Conservation (phyloP, 441 rosid genomes). For the Raphanus hybrid region DNA sequence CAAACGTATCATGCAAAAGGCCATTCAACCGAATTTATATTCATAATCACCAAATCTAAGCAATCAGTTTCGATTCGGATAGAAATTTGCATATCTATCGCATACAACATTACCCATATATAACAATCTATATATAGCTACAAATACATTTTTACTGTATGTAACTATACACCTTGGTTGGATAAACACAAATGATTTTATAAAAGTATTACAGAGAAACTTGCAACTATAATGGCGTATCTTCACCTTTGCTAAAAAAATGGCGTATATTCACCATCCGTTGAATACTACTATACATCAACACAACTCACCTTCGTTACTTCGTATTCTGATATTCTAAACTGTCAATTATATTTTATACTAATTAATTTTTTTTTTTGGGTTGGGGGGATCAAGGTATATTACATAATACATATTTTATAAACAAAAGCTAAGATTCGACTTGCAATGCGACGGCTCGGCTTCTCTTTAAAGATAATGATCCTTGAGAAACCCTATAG, state of each 20-base stretch:
- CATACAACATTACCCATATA: neutral
- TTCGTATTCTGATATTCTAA: conserved; percentile 8
- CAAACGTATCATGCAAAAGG: too few species aligned
- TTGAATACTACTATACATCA: conserved; percentile 10
- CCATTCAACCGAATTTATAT: too few species aligned
- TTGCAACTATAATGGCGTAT: conserved; percentile 30
- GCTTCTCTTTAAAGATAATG: conserved; percentile 48
- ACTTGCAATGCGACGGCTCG: conserved; percentile 89
- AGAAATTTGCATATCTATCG: neutral
- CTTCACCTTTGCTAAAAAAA: neutral
- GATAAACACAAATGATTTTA: conserved; percentile 2
- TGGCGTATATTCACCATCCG: conserved; percentile 20
- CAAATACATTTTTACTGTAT: neutral
- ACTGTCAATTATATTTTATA: conserved; percentile 1
- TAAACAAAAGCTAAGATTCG: conserved; percentile 55
- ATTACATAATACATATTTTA: conserved; percentile 13
- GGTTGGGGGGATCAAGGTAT: conserved; percentile 2
- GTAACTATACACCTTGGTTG: neutral
- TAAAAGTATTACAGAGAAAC: conserved; percentile 3
- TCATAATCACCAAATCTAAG: too few species aligned
- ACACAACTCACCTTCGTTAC: conserved; percentile 10
- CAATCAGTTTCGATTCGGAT: too few species aligned
- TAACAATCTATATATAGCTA: neutral
- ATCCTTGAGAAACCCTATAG: conserved; percentile 41
- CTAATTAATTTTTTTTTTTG: neutral